Evolutionary conservation across 176 grass and related monocot genomes (phyloP), one percentile per base, ranked within the genome.

Genomic region (Saccharum officinarum): DNA sequence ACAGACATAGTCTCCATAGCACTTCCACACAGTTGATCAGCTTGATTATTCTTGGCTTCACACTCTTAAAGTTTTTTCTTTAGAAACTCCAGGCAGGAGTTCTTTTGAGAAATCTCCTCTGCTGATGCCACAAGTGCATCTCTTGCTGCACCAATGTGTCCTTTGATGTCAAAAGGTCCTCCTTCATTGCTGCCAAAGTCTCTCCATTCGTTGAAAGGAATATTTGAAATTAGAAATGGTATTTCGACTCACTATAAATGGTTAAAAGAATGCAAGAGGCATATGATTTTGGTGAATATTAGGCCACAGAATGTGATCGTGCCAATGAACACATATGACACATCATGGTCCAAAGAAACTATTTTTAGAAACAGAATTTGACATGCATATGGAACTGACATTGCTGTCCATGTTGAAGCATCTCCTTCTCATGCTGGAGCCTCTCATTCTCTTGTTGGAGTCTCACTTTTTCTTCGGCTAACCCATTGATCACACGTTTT

Each of bases 61-160:
- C 73, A 78, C 28, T 78, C 73, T 47, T 71, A 49, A 78, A 83
- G 73, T 28, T 88, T 78, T 62, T 38, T 83, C 80, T 37, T 83
- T 31, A 88, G n/a, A 78, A 30, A 23, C 52, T 83, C 57, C n/a
- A 83, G 30, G 40, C 83, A 66, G 7, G 62, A 30, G 7, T 63
- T 63, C 73, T 50, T 45, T 22, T 12, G 15, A 52, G 73, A 45
- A 49, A 78, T 59, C 55, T 83, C 54, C 15, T 77, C 73, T 70
- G 57, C 38, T 82, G 38, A 67, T 20, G 47, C 14, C 3, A 8
- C 30, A 70, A 87, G 62, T n/a, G n/a, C n/a, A n/a, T n/a, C n/a
- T n/a, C n/a, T n/a, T n/a, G n/a, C n/a, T n/a, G n/a, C n/a, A n/a
- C 22, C 13, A 78, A 28, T 18, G 55, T 78, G 57, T 69, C 34